A percentile compares a stretch with the other conserved stretches of the same genome.
phyloP scores from a whole-genome alignment of 2,329 filamentous ascomycete genomes.

The Beauveria brongniartii region DNA sequence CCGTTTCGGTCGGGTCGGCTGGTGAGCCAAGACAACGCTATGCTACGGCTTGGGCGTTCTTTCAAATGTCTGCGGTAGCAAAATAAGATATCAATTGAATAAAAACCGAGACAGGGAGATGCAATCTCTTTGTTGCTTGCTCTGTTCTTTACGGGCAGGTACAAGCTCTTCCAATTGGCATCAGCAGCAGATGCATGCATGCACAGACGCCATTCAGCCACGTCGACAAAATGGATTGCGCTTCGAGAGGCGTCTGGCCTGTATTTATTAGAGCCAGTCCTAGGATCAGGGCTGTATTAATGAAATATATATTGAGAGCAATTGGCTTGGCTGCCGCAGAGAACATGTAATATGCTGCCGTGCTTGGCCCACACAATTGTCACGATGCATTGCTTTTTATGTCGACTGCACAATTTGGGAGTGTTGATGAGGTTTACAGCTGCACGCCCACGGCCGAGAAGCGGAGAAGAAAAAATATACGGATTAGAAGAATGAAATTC shows the following conservation, averaged over 20 bases:
- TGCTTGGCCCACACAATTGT: background rate
- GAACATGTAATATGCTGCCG: background rate
- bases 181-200: background rate
- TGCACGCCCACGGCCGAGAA: background rate
- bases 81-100: no score
- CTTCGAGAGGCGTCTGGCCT: no score
- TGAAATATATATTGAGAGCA: background rate
- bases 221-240: background rate
- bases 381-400: background rate
- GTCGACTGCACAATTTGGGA: background rate
- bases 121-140: no score
- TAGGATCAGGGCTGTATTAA: background rate
- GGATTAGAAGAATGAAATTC: no score
- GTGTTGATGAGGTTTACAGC: background rate
- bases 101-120: no score
- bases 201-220: background rate
- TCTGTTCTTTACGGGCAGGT: background rate
- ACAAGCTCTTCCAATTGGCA: background rate
- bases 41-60: no score
- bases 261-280: no score
- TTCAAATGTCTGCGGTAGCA: no score
- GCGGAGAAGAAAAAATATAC: background rate
- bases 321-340: background rate
- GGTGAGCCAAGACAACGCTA: no score
- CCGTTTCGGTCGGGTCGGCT: no score